Conservation (phyloP, 257 asterid genomes). For the Cynanchum wilfordii region DNA sequence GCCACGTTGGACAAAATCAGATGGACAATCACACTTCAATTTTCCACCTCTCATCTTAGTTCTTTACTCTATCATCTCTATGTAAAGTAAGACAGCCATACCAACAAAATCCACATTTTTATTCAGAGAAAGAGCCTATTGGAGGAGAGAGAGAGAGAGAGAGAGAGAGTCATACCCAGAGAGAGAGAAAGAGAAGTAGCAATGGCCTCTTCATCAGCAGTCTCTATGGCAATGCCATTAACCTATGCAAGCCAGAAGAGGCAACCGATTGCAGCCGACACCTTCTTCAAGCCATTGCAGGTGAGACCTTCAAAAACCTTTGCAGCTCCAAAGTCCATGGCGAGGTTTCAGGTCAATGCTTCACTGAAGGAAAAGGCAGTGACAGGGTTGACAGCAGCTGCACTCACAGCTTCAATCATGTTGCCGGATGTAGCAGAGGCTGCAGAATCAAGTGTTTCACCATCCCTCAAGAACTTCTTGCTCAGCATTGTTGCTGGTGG, state of each 20-base stretch:
- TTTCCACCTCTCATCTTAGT: slow-evolving; percentile 50
- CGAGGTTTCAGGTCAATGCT: slow-evolving; percentile 52
- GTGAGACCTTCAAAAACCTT: slow-evolving; percentile 35
- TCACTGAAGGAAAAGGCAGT: slow-evolving; percentile 64
- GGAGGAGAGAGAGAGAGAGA: slow-evolving; percentile 8
- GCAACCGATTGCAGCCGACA: slow-evolving; percentile 29
- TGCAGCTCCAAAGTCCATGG: slow-evolving; percentile 30
- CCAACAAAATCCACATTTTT: slow-evolving; percentile 14
- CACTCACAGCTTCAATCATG: slow-evolving; percentile 64
- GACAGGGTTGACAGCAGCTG: slow-evolving; percentile 75
- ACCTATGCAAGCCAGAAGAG: slow-evolving; percentile 42
- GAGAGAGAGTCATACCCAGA: slow-evolving; percentile 3
- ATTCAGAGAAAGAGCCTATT: slow-evolving; percentile 10
- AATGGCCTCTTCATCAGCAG: slow-evolving; percentile 75
- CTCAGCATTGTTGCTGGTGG: slow-evolving; percentile 84
- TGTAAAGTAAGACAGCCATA: slow-evolving; percentile 9
- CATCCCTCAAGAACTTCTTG: slow-evolving; percentile 84
- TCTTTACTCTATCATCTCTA: slow-evolving; percentile 6
- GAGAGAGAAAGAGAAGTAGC: slow-evolving; percentile 5
- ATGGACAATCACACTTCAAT: slow-evolving; percentile 25
- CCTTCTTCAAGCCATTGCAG: slow-evolving; percentile 54
- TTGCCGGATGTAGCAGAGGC: slow-evolving; percentile 77
- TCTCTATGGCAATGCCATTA: slow-evolving; percentile 61
- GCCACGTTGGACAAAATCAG: slow-evolving; percentile 43
- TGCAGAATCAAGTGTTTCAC: slow-evolving; percentile 46